Percentiles rank a stretch among this genome's conserved stretches.
phyloP scores from a whole-genome alignment of 1,284 basidiomycete species.

The Trichosporon inkin region DNA sequence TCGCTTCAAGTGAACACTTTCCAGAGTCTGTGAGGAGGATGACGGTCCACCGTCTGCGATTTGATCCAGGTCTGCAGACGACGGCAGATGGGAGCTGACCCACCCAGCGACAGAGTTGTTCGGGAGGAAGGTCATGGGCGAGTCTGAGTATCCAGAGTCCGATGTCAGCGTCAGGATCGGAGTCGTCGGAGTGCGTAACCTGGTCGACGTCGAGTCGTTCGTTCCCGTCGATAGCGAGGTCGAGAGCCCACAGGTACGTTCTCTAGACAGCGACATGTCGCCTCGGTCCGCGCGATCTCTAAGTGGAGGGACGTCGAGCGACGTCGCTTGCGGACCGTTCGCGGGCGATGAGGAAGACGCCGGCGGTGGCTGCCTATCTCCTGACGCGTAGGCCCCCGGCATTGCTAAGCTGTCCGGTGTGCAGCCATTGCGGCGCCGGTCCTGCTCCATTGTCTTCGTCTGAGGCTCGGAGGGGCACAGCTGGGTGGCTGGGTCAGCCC shows the following conservation, averaged over 20 bases:
- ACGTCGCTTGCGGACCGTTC: neutral
- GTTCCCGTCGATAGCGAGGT: neutral
- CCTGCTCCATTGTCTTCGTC: neutral
- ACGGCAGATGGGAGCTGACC: neutral
- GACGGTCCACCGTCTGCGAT: neutral
- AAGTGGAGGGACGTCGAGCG: neutral
- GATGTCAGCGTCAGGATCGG: constrained; percentile 4
- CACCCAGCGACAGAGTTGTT: neutral
- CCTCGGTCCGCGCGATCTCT: neutral
- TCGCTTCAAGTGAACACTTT: neutral
- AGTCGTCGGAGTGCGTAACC: neutral
- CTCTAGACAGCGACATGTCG: neutral
- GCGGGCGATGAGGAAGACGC: neutral
- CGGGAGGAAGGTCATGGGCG: neutral
- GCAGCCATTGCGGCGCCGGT: constrained; percentile 5
- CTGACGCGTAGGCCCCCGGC: neutral
- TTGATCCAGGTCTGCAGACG: neutral
- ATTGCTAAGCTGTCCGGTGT: constrained; percentile 1
- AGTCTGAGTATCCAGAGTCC: neutral
- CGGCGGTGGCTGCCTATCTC: neutral
- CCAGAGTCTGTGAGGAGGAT: neutral
- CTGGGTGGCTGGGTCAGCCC: constrained; percentile 3
- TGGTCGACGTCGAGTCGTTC: neutral
- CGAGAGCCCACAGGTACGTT: neutral
- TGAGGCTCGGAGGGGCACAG: neutral